Percentiles rank a stretch among this genome's conserved stretches.
phyloP scores from a whole-genome alignment of 148 eudicot species.

The Rhododendron simsii region DNA sequence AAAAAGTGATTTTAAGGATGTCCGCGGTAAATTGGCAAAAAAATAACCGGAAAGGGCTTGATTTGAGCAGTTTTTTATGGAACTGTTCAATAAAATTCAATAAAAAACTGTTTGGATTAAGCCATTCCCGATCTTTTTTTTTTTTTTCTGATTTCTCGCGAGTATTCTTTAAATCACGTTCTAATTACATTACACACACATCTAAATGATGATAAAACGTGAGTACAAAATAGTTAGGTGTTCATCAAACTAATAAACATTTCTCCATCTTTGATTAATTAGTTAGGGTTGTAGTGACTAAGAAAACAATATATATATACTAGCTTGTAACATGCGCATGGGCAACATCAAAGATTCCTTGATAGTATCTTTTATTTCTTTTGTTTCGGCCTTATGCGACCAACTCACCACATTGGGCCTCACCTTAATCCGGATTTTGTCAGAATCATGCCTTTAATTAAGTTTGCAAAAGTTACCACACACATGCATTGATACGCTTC shows the following conservation, averaged over 20 bases:
- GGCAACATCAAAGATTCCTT: conserved; percentile 8
- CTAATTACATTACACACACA: too few relatives aligned
- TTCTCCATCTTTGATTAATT: background rate
- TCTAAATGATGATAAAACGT: background rate
- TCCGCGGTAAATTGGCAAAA: too few relatives aligned
- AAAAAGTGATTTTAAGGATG: too few relatives aligned
- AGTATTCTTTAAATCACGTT: too few relatives aligned
- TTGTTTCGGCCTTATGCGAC: conserved; percentile 8
- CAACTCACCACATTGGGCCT: conserved; percentile 10
- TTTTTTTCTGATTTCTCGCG: too few relatives aligned
- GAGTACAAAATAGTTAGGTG: background rate
- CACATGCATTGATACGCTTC: background rate
- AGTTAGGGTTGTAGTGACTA: background rate
- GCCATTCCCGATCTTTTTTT: too few relatives aligned
- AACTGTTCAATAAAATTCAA: too few relatives aligned
- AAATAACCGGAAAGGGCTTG: too few relatives aligned
- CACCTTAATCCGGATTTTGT: conserved; percentile 3
- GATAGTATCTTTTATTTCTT: background rate
- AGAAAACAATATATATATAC: background rate
- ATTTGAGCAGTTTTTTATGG: too few relatives aligned
- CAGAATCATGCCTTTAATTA: background rate
- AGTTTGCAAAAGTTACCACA: background rate
- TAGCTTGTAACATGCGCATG: background rate
- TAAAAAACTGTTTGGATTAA: too few relatives aligned
- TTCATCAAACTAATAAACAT: background rate